These are phyloP conservation scores for Alternaria hordeiaustralica DNA, from an alignment of 2,329 filamentous ascomycete species.

Conservation along the genomic window DNA sequence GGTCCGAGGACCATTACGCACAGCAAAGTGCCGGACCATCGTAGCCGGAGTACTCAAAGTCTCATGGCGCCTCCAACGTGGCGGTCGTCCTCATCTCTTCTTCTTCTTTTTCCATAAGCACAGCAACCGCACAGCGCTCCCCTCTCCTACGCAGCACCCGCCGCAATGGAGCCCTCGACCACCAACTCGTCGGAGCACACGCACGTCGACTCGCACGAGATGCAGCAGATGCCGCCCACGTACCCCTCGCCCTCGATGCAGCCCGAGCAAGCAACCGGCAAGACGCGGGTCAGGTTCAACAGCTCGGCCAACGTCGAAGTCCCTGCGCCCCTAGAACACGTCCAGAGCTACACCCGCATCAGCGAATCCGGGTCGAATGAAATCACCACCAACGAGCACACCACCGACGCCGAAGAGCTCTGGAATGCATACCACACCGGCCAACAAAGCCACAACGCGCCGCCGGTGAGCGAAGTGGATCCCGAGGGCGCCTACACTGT, in stretches of 20 bases:
- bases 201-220: conserved; percentile 16
- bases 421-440: conserved; percentile 25
- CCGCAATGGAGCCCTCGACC: conserved; percentile 25
- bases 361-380: conserved; percentile 21
- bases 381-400: conserved; percentile 16
- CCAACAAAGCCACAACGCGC: conserved; percentile 3
- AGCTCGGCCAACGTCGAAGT: conserved; percentile 34
- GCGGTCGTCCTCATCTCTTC: neutral
- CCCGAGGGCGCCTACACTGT: conserved; percentile 33
- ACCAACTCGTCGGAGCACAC: conserved; percentile 20
- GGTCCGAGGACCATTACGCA: neutral
- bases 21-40: neutral
- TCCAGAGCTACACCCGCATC: conserved; percentile 17
- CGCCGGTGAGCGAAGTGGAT: conserved; percentile 9
- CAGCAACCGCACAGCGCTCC: neutral
- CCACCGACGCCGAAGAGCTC: conserved; percentile 31
- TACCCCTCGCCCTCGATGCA: conserved; percentile 16
- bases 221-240: conserved; percentile 6
- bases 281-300: conserved; percentile 36
- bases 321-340: conserved; percentile 13
- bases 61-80: neutral
- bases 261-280: conserved; percentile 18
- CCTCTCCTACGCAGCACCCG: neutral
- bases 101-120: neutral
- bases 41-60: neutral